phyloP scores from a whole-genome alignment of 495 filamentous ascomycete species.

The Hapsidospora chrysogenum region DNA sequence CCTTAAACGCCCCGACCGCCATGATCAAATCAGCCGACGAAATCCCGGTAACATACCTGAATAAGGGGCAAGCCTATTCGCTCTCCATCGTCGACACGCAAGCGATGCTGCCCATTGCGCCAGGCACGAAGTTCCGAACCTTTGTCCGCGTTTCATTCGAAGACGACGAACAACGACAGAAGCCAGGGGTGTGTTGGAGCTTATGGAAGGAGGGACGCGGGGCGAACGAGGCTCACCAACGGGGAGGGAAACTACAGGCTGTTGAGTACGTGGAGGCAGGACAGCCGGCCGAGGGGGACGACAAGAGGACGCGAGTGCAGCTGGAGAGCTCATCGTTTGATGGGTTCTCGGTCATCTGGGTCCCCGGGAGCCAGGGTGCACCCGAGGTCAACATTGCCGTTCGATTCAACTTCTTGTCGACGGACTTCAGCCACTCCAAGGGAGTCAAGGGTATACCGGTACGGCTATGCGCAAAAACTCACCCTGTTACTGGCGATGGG shows the following conservation, averaged over 20 bases:
- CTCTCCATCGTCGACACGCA: conserved; percentile 61
- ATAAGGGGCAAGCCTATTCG: conserved; percentile 88
- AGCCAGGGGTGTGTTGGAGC: conserved; percentile 76
- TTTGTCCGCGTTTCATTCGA: conserved; percentile 88
- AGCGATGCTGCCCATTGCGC: conserved; percentile 17
- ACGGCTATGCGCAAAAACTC: conserved; percentile 79
- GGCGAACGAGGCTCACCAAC: conserved; percentile 73
- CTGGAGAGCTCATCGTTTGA: conserved; percentile 77
- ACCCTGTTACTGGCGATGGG: conserved; percentile 34
- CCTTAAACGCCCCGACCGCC: conserved; percentile 86
- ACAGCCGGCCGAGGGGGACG: conserved; percentile 50
- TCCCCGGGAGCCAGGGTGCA: conserved; percentile 39
- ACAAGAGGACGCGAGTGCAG: conserved; percentile 56
- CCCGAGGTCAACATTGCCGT: conserved; percentile 70
- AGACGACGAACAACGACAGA: conserved; percentile 73
- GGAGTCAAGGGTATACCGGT: conserved; percentile 95
- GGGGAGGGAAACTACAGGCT: conserved; percentile 73
- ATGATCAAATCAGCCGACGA: conserved; percentile 81
- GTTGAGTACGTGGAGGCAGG: conserved; percentile 81
- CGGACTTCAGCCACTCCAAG: conserved; percentile 96
- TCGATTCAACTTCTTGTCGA: conserved; percentile 95
- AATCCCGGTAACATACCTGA: conserved; percentile 88
- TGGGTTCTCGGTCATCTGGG: conserved; percentile 84
- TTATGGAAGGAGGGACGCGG: conserved; percentile 92
- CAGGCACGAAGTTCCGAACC: conserved; percentile 56